A percentile compares a stretch with the other conserved stretches of the same genome.
Evolutionary conservation across 2,329 filamentous ascomycete species (phyloP).

Genomic region (Exophiala mesophila): DNA sequence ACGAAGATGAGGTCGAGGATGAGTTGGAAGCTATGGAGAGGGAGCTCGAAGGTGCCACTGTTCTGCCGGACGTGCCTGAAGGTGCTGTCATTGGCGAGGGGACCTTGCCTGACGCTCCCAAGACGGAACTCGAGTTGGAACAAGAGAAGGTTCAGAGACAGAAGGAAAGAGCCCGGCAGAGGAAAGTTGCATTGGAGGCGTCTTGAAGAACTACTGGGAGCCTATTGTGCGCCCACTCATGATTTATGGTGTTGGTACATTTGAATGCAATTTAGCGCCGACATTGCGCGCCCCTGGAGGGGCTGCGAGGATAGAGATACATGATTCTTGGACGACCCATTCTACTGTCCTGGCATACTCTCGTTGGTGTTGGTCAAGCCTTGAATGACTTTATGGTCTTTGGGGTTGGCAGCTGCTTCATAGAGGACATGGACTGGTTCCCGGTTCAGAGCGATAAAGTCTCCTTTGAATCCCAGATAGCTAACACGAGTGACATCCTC

Average conservation of each 20-base stretch:
- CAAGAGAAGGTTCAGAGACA: slow-evolving; percentile 29
- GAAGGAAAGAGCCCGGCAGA: slow-evolving; percentile 32
- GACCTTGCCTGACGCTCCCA: slow-evolving; percentile 38
- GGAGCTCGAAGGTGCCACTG: slow-evolving; percentile 45
- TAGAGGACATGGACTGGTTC: slow-evolving; percentile 85
- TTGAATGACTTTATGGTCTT: slow-evolving; percentile 62
- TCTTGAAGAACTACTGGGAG: too few species aligned
- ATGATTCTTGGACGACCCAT: too few species aligned
- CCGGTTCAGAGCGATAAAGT: slow-evolving; percentile 81
- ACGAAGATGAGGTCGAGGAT: slow-evolving; percentile 97
- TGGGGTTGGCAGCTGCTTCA: slow-evolving; percentile 87
- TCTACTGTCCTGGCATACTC: slow-evolving; percentile 41
- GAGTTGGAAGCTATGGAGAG: slow-evolving; percentile 78
- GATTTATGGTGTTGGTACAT: slow-evolving; percentile 14
- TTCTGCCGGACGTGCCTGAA: slow-evolving; percentile 32
- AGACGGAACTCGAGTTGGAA: slow-evolving; percentile 29
- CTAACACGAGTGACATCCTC: slow-evolving; percentile 73
- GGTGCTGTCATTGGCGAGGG: slow-evolving; percentile 24
- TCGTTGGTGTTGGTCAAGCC: slow-evolving; percentile 38
- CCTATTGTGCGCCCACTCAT: too few species aligned
- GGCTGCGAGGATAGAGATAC: too few species aligned
- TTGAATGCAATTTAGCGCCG: slow-evolving; percentile 4
- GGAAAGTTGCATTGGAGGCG: slow-evolving; percentile 27
- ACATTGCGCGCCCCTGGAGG: too few species aligned
- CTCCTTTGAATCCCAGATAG: slow-evolving; percentile 89